Base-by-base conservation (phyloP, 345 rosid species). In the Boechera stricta region DNA sequence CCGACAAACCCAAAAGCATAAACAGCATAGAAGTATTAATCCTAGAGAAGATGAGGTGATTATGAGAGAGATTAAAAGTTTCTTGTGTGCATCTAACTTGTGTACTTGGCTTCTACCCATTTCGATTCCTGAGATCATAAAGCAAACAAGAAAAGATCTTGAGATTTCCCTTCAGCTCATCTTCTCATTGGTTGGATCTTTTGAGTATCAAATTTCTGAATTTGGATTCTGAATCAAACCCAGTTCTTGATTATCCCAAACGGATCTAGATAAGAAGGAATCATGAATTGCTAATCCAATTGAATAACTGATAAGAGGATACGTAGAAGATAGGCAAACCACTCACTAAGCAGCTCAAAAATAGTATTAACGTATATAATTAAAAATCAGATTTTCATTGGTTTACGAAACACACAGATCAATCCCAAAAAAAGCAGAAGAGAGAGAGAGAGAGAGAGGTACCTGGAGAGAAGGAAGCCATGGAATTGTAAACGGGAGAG, bases 391-490 rank as follows among this genome's bases (percentile, higher is more conserved):
- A 39, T 63, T 63, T 63, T 33, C 61, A 44, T 49, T 67, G 49
- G 61, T 33, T 49, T 68, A 56, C 8, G 42, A 51, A 24, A 55
- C 5, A 51, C 78, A 56, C 72, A 57, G 48, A 18, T 38, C 29
- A 77, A 18, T 51, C 42, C 31, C 5, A 1, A 67, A 26, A 18
- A 26, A 10, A 51, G 13, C 4, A 57, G 51, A 31, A 58, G n/a
- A 2, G 10, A 39, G 13, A 39, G 10, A 32, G 12, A 13, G 62
- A 58, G 7, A 16, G 55, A 63, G 41, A 39, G 24, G 13, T 52
- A 87, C 97, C 92, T 83, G 97, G 94, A 80, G 94, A 86, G 49
- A 87, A 82, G 33, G 93, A 84, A 74, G 88, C 70, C 93, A 86
- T 78, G 77, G 96, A 83, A 72, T 85, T 45, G 71, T 87, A 80